Evolutionary conservation across 2,329 filamentous ascomycete genomes (phyloP).

Genomic region (Xylaria sp.): DNA sequence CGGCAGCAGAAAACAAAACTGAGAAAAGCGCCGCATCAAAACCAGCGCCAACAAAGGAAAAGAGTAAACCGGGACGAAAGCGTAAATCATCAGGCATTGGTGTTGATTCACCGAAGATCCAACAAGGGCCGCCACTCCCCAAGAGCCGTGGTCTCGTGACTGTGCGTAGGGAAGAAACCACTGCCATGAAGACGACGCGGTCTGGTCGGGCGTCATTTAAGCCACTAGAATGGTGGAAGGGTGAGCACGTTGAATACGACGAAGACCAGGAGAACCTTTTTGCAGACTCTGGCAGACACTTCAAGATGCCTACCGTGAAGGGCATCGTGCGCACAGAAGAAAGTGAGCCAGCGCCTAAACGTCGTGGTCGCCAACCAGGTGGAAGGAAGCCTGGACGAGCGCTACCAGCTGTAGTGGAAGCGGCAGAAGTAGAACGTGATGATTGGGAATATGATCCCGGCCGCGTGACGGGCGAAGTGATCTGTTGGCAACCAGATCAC

Average conservation of each 20-base stretch:
- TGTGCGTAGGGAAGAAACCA: constrained; percentile 59
- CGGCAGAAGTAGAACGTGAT: constrained; percentile 68
- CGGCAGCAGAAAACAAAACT: constrained; percentile 36
- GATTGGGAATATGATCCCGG: constrained; percentile 79
- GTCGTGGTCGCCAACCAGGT: constrained; percentile 42
- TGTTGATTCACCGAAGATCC: constrained; percentile 60
- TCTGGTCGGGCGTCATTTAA: constrained; percentile 82
- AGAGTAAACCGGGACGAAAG: constrained; percentile 50
- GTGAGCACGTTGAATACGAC: constrained; percentile 80
- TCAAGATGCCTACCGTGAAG: constrained; percentile 77
- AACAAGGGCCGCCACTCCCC: constrained; percentile 66
- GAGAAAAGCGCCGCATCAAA: constrained; percentile 42
- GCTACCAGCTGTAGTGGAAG: constrained; percentile 51
- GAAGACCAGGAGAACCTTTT: constrained; percentile 63
- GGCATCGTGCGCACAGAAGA: constrained; percentile 82
- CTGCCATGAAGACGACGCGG: constrained; percentile 70
- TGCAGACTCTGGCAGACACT: constrained; percentile 57
- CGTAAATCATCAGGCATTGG: constrained; percentile 56
- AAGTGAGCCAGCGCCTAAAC: constrained; percentile 48
- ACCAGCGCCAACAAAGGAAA: constrained; percentile 43
- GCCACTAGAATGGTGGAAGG: constrained; percentile 87
- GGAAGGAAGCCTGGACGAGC: constrained; percentile 30
- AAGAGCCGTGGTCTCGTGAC: constrained; percentile 66
- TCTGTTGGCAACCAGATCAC: constrained; percentile 70
- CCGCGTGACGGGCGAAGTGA: constrained; percentile 70